Base-by-base conservation (phyloP, 352 stramenopile genomes). In the Phytopythium chamaehyphon region DNA sequence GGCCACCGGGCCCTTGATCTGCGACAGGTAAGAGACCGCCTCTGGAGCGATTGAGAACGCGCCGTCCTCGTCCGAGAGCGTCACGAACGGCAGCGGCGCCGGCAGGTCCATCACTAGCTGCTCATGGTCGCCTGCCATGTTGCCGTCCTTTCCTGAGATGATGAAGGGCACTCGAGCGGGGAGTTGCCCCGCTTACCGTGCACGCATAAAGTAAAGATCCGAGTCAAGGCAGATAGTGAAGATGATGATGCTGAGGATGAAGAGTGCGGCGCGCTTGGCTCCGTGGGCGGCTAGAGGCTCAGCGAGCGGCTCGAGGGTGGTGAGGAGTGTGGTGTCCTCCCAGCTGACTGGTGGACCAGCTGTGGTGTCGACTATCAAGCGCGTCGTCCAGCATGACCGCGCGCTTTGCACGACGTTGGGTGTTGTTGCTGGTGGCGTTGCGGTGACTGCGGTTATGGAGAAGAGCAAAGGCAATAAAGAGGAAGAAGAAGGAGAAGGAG, bases 51-150 rank as follows among this genome's bases (percentile, higher is more conserved):
- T 65, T 37, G 80, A 66, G 61, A 90, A 90, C 37, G 59, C 75
- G 47, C 72, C 76, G 42, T 86, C 75, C 26, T 40, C 42, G 22
- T 87, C 71, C 9, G 63, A 76, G n/a, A 90, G 64, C 59, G 72
- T 90, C 24, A 90, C 68, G 59, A 90, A 88, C 19, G 79, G 71
- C 15, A 90, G 67, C 35, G 79, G 80, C 21, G 66, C 67, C 36
- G 59, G 48, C 40, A 57, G 48, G n/a, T 21, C 33, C 22, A 3
- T 37, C 12, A 15, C 50, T 35, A 19, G 21, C 19, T 19, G 24
- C n/a, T 21, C 26, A 9, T 23, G 10, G 1, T 14, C 16, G 24
- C 24, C 8, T 3, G 16, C 18, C 44, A 50, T 48, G 10, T 24
- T 11, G 14, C 18, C 44, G 24, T 26, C 44, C 44, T 50, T 50